Conservation (phyloP, 805 yeast genomes). For the Yueomyces sp. region DNA sequence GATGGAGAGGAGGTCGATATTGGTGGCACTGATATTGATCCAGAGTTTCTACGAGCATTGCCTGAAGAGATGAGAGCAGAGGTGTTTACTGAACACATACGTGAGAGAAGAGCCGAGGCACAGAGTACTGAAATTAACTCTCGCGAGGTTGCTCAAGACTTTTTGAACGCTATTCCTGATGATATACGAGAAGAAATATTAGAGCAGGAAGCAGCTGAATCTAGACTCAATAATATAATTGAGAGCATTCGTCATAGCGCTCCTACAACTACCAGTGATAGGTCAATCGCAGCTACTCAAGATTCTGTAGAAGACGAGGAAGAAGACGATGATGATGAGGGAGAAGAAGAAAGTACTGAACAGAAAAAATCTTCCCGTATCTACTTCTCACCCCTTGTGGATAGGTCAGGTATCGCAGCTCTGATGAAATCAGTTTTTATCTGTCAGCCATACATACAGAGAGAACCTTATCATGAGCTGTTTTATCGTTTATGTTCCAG, state of each 20-base stretch:
- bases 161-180: conserved; percentile 69
- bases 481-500: conserved; percentile 56
- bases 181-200: conserved; percentile 46
- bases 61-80: conserved; percentile 92
- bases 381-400: conserved; percentile 55
- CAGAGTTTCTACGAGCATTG: conserved; percentile 75
- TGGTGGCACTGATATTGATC: conserved; percentile 83
- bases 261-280: neutral
- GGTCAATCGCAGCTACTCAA: neutral
- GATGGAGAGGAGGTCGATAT: conserved; percentile 75
- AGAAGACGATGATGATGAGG: conserved; percentile 3
- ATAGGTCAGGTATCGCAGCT: conserved; percentile 62
- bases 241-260: neutral
- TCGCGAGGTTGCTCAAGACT: conserved; percentile 67
- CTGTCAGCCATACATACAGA: conserved; percentile 50
- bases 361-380: conserved; percentile 24
- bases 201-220: conserved; percentile 39
- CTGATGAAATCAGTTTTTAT: conserved; percentile 56
- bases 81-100: conserved; percentile 71
- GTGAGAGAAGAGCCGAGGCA: conserved; percentile 58
- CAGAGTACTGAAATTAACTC: conserved; percentile 29
- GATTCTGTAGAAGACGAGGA: conserved; percentile 8
- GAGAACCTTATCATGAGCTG: conserved; percentile 53
- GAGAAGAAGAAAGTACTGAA: conserved; percentile 6
- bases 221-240: conserved; percentile 13